Percentiles rank a stretch among this genome's conserved stretches.
phyloP scores from a whole-genome alignment of 371 early-diverging fungal genomes.

The Apophysomyces trapeziformis region DNA sequence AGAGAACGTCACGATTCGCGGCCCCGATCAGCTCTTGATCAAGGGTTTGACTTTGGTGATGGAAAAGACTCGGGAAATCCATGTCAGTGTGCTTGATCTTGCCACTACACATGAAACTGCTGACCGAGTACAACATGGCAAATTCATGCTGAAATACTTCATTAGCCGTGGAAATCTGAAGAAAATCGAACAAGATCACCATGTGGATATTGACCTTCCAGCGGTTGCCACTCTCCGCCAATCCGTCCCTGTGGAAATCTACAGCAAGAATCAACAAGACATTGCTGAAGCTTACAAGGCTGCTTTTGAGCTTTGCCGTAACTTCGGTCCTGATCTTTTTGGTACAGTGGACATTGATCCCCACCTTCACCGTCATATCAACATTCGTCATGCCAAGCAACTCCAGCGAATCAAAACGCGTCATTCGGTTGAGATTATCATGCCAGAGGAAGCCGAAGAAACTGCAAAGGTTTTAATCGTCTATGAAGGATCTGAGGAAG shows the following conservation, averaged over 20 bases:
- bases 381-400: conserved; percentile 81
- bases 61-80: conserved; percentile 75
- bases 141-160: conserved; percentile 67
- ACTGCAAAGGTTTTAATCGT: conserved; percentile 71
- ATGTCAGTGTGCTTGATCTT: conserved; percentile 60
- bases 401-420: conserved; percentile 69
- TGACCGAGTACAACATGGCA: conserved; percentile 59
- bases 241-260: conserved; percentile 62
- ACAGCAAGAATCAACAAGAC: conserved; percentile 59
- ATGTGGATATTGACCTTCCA: conserved; percentile 65
- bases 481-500: conserved; percentile 65
- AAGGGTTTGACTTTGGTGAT: conserved; percentile 75
- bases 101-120: conserved; percentile 52
- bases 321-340: conserved; percentile 63
- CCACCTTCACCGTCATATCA: conserved; percentile 79
- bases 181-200: conserved; percentile 68
- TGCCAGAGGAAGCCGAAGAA: conserved; percentile 67
- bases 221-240: conserved; percentile 24
- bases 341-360: conserved; percentile 77
- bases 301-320: conserved; percentile 32
- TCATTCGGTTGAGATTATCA: conserved; percentile 72
- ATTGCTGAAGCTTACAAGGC: conserved; percentile 61
- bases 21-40: conserved; percentile 70
- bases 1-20: conserved; percentile 81
- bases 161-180: conserved; percentile 58